phyloP scores from a whole-genome alignment of 805 yeast genomes.

The Pichia sporocuriosa region DNA sequence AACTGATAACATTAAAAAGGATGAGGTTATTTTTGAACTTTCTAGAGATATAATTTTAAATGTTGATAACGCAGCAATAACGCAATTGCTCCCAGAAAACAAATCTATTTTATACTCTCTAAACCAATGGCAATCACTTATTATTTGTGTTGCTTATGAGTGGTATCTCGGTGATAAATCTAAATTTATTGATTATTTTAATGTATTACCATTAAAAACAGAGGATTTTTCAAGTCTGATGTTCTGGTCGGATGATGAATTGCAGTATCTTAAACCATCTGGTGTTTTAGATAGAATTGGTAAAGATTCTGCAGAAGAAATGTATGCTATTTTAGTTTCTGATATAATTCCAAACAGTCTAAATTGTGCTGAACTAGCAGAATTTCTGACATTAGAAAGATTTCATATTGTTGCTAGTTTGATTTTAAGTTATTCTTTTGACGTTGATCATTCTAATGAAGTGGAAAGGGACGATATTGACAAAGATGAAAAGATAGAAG shows the following conservation, averaged over 20 bases:
- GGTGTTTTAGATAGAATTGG: constrained; percentile 67
- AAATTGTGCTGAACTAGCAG: constrained; percentile 28
- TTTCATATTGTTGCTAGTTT: constrained; percentile 72
- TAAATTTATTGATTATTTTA: constrained; percentile 65
- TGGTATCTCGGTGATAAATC: constrained; percentile 39
- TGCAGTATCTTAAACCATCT: constrained; percentile 58
- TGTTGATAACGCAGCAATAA: constrained; percentile 48
- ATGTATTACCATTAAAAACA: constrained; percentile 50
- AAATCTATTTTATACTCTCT: constrained; percentile 34
- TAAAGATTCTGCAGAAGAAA: constrained; percentile 51
- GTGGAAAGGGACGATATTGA: constrained; percentile 26
- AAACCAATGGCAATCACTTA: constrained; percentile 74
- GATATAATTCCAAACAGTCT: constrained; percentile 32
- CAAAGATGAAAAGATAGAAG: constrained; percentile 23
- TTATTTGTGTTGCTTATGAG: constrained; percentile 62
- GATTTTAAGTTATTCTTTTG: constrained; percentile 88
- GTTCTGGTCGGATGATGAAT: constrained; percentile 69
- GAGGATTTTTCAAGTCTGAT: constrained; percentile 56
- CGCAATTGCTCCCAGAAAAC: constrained; percentile 27
- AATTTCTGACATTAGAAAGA: constrained; percentile 40
- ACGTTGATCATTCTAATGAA: constrained; percentile 44
- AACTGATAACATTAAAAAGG: constrained; percentile 46
- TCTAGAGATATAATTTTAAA: constrained; percentile 56
- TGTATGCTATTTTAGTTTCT: constrained; percentile 44
- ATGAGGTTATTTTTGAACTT: constrained; percentile 61